Percentiles rank a stretch among this genome's conserved stretches.
phyloP scores from a whole-genome alignment of 352 stramenopile species.

The Globisporangium emineosum region DNA sequence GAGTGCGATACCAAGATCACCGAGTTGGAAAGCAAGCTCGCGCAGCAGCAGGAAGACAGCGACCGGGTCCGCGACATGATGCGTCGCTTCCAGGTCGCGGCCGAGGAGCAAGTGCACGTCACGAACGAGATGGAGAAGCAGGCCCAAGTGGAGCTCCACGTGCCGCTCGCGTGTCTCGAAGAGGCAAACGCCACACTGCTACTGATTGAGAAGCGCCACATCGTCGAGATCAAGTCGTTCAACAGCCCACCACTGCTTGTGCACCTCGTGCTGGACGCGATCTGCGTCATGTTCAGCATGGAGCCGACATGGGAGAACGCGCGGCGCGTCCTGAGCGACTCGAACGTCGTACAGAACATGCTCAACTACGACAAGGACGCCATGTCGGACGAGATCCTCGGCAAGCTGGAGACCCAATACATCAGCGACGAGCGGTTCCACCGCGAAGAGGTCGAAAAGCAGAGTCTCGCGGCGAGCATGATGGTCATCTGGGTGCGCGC shows the following conservation, averaged over 20 bases:
- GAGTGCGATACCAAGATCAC: slow-evolving; percentile 31
- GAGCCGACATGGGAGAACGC: slow-evolving; percentile 77
- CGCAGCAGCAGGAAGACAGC: slow-evolving; percentile 41
- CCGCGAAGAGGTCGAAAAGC: slow-evolving; percentile 68
- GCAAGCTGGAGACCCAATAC: slow-evolving; percentile 44
- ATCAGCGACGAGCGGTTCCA: slow-evolving; percentile 53
- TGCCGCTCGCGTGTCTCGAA: slow-evolving; percentile 59
- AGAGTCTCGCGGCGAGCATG: slow-evolving; percentile 70
- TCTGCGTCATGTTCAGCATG: slow-evolving; percentile 70
- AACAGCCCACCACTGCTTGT: slow-evolving; percentile 66
- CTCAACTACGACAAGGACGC: slow-evolving; percentile 75
- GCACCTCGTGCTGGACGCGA: slow-evolving; percentile 63
- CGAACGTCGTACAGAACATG: slow-evolving; percentile 69
- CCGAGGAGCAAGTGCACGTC: slow-evolving; percentile 58
- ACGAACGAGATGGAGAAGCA: slow-evolving; percentile 63
- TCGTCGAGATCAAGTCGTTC: slow-evolving; percentile 85
- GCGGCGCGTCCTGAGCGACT: slow-evolving; percentile 50
- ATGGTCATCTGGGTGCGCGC: slow-evolving; percentile 78
- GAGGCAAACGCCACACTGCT: slow-evolving; percentile 62
- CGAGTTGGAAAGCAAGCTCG: slow-evolving; percentile 22
- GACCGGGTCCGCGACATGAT: slow-evolving; percentile 53
- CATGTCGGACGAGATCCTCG: slow-evolving; percentile 34
- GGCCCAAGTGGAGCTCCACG: slow-evolving; percentile 52
- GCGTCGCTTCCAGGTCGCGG: slow-evolving; percentile 49
- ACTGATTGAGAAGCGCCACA: slow-evolving; percentile 67